Evolutionary conservation across 495 filamentous ascomycete genomes (phyloP), one percentile per base, ranked within the genome.

Genomic region (Daldinia caldariorum): DNA sequence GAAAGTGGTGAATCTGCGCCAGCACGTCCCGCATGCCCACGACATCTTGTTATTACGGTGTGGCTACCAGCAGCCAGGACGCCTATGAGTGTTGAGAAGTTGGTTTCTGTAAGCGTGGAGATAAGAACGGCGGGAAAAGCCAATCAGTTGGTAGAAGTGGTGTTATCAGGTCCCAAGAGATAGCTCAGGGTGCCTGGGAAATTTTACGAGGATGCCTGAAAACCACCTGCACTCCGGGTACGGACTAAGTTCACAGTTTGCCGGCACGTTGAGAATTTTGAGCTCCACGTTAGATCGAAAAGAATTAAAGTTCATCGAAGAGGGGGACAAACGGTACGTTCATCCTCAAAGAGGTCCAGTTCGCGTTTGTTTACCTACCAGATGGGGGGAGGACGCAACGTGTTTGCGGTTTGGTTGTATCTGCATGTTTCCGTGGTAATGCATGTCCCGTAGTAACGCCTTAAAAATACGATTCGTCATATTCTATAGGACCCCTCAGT

Each of bases 21-120:
- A 38, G 64, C 78, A 79, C 0, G 37, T 71, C 26, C 74, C 66
- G 41, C 78, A 79, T 37, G 37, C 29, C n/a, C 49, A 53, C 49
- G 26, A 16, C 13, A 31, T 45, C 29, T 59, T 43, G 20, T 32
- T 43, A 14, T 7, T 34, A 26, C 26, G 13, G 13, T 29, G 1
- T 39, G 20, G 18, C 16, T 39, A 4, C 12, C 18, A 39, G 13
- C n/a, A 39, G 34, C 54, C 0, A 2, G 12, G 18, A 26, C 6
- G 5, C 9, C 14, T 2, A 3, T 29, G 5, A 8, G n/a, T 6
- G 7, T 45, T 4, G 14, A 1, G 6, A 31, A 32, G 26, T 12
- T 6, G 13, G 29, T 22, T 0, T n/a, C n/a, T 45, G 29, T 29
- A 14, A 6, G 4, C 6, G 49, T 32, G 7, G 14, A 29, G 31